Evolutionary conservation across 768 basidiomycete species (phyloP), one percentile per base, ranked within the genome.

Genomic region (Lyophyllum semitale): DNA sequence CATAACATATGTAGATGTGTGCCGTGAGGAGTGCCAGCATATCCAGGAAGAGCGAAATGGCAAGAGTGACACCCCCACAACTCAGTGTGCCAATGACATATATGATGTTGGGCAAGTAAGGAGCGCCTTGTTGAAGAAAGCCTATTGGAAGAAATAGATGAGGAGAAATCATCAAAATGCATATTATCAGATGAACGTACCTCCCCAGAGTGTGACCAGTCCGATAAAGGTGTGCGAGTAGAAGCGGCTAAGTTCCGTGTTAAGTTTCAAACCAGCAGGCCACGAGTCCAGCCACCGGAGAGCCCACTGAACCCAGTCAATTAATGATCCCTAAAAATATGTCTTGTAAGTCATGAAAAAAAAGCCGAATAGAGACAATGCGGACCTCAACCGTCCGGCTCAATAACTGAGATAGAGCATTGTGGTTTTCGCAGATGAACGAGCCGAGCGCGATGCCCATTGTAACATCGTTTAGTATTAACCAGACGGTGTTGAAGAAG

Each of bases 261-360:
- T 98, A 49, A 99, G 85, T 71, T 99, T 99, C 37, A 99, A 73
- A 1, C 97, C 96, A 1, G 88, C 94, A 0, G 96, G 96, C 96
- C 96, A 98, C 57, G 89, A 84, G 67, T 97, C 90, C 12, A 99
- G 78, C 95, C 95, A 98, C 1, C 77, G 62, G 2, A 98, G 75
- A 0, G 80, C 76, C 15, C 73, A 71, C 40, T 81, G 79, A 8
- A 89, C 67, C 45, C 73, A 71, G 2, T 74, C 66, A 5, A 89
- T 73, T 1, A 85, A 66, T 55, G 76, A 71, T 29, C 56, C 54
- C 75, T 82, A 58, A 6, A 30, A 43, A 53, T 8, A 22, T 48
- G 22, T 18, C 29, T 29, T 35, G 37, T 32, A 7, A 32, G 23
- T 20, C 11, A 33, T 48, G 17, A 52, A 20, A 41, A 25, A 23